A percentile compares a stretch with the other conserved stretches of the same genome.
These are phyloP conservation scores for Pythium sp. DNA, from an alignment of 352 stramenopile species.

Conservation along the genomic window DNA sequence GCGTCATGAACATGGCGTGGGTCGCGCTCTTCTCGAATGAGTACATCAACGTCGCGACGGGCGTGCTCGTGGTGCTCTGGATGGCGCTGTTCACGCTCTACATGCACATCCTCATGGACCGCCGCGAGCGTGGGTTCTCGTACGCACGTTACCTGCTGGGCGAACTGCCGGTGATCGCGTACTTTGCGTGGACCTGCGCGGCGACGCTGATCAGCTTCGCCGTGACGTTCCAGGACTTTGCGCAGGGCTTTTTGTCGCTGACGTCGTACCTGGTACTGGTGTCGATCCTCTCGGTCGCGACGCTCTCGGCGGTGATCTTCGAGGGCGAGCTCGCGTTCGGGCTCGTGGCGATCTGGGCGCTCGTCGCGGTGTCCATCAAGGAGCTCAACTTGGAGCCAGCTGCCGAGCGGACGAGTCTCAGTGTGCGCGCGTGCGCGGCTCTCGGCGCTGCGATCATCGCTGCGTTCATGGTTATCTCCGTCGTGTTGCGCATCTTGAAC, in stretches of 20 bases:
- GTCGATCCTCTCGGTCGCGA: conserved; percentile 50
- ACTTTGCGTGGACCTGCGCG: conserved; percentile 74
- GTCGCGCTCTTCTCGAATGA: conserved; percentile 67
- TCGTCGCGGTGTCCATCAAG: conserved; percentile 55
- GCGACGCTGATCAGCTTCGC: conserved; percentile 71
- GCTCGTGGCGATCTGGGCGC: conserved; percentile 60
- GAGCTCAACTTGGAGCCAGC: conserved; percentile 39
- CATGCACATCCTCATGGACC: conserved; percentile 41
- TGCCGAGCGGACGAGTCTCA: conserved; percentile 50
- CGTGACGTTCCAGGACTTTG: conserved; percentile 52
- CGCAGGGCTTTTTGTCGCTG: conserved; percentile 45
- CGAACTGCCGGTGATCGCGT: conserved; percentile 60
- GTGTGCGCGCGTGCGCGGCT: conserved; percentile 53
- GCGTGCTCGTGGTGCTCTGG: conserved; percentile 58
- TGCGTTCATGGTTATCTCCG: conserved; percentile 56
- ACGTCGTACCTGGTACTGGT: conserved; percentile 56
- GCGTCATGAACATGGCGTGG: conserved; percentile 71
- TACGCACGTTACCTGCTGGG: conserved; percentile 50
- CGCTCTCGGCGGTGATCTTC: conserved; percentile 57
- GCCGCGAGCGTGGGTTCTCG: conserved; percentile 39
- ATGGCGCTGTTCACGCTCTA: conserved; percentile 58
- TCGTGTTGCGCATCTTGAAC: conserved; percentile 33
- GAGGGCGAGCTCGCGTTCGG: conserved; percentile 57
- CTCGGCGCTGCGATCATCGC: conserved; percentile 58
- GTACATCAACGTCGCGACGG: conserved; percentile 56